Conservation (phyloP, 768 basidiomycete species). For the Boletus vinaceobasis region DNA sequence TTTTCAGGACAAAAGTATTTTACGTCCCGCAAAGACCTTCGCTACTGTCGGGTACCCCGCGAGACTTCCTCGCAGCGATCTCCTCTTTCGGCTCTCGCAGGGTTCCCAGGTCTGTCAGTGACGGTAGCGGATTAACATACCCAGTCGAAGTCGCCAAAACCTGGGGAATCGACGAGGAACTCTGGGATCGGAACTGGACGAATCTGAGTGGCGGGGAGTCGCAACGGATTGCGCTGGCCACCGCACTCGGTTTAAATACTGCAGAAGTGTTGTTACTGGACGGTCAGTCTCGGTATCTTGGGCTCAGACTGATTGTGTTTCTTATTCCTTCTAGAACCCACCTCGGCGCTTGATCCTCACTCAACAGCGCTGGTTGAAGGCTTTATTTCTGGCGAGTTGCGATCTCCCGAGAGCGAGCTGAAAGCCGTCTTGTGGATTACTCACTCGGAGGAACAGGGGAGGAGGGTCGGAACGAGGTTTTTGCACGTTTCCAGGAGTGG, state of each 20-base stretch:
- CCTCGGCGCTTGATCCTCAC: constrained; percentile 77
- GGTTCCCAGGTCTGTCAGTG: constrained; percentile 20
- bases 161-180: constrained; percentile 64
- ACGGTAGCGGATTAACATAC: constrained; percentile 28
- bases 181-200: constrained; percentile 81
- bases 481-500: constrained; percentile 45
- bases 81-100: constrained; percentile 48
- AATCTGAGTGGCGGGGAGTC: constrained; percentile 83
- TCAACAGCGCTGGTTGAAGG: constrained; percentile 66
- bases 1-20: constrained; percentile 72
- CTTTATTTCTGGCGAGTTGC: constrained; percentile 52
- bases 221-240: constrained; percentile 77
- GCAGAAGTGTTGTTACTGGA: constrained; percentile 80
- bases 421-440: constrained; percentile 88
- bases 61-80: constrained; percentile 62
- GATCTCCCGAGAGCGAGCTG: constrained; percentile 43
- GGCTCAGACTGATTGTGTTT: background rate
- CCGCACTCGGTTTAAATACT: constrained; percentile 66
- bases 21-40: constrained; percentile 90
- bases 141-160: constrained; percentile 52
- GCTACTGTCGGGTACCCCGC: constrained; percentile 77
- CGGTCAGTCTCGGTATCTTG: constrained; percentile 44
- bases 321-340: constrained; percentile 60
- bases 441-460: constrained; percentile 77
- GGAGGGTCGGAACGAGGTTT: constrained; percentile 69